Base-by-base conservation (phyloP, 2,329 filamentous ascomycete genomes). In the Decorospora gaudefroyi region DNA sequence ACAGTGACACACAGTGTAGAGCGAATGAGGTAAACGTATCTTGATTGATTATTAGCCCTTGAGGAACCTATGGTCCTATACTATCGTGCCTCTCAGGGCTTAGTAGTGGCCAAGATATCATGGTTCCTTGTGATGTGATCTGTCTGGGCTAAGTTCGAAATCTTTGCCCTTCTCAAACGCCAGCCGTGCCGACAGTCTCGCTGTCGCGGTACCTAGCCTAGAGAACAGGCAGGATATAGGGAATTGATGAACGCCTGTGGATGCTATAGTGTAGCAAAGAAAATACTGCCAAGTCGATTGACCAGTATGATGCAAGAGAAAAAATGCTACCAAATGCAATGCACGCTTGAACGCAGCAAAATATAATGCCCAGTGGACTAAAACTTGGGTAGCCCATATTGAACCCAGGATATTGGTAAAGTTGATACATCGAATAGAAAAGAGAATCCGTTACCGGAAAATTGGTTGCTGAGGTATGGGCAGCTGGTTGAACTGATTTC, bases 401-500 rank as follows among this genome's bases (percentile, higher is more conserved):
- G 17, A n/a, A n/a, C 13, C 16, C 19, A 37, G 16, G 23, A 23
- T 26, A 18, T 28, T 33, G 13, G 17, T 37, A 26, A 41, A 41
- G 39, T 43, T 37, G 35, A 34, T 54, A 46, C 49, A 47, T 37
- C n/a, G 27, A 56, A 51, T 38, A 42, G 28, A 48, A 49, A 33
- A 29, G 17, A 23, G 23, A 19, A 30, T 42, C 41, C 26, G 43
- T 36, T 61, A 68, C 17, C 65, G 59, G 50, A 69, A 70, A 13
- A 67, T 54, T 7, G 68, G 67, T 38, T 70, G 69, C 42, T 69
- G 67, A 12, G 69, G 64, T 28, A 65, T 47, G 4, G 68, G 69
- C 17, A 70, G 56, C 32, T 71, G 69, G 40, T 71, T 70, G 53
- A 64, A 69, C 27, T 72, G 69, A 33, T 71, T 64, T 3, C 57